These are phyloP conservation scores for Malania oleifera DNA, from an alignment of 164 flowering plant genomes.

Conservation along the genomic window DNA sequence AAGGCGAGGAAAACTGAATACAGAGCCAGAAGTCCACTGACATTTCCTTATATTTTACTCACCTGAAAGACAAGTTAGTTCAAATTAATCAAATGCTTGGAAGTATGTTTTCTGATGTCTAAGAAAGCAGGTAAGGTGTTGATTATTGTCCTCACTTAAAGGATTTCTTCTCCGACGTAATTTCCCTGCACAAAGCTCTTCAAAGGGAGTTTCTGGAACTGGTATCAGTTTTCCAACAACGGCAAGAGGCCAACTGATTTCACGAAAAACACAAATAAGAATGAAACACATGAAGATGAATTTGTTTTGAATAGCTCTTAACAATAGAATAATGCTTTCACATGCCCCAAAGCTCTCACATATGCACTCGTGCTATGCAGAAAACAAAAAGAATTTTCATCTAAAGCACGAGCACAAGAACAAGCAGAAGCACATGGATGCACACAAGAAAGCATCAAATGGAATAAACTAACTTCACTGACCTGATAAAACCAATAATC, in stretches of 20 bases:
- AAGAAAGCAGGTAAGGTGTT: background rate
- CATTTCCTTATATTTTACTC: too few relatives aligned
- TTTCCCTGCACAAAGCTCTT: slow-evolving; percentile 21
- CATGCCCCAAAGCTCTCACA: too few relatives aligned
- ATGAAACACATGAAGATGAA: background rate
- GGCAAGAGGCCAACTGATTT: slow-evolving; percentile 89
- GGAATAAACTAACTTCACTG: slow-evolving; percentile 2
- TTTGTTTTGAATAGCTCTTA: background rate
- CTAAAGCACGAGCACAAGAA: too few relatives aligned
- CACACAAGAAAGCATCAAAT: background rate
- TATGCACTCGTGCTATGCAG: too few relatives aligned
- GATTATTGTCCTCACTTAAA: slow-evolving; percentile 3
- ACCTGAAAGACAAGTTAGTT: too few relatives aligned
- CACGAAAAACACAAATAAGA: background rate
- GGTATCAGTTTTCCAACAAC: slow-evolving; percentile 69
- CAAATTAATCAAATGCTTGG: too few relatives aligned
- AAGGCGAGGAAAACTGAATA: too few relatives aligned
- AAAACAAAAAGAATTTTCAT: too few relatives aligned
- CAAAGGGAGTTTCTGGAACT: slow-evolving; percentile 65
- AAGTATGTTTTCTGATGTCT: too few relatives aligned
- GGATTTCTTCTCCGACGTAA: slow-evolving; percentile 1
- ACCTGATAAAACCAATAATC: slow-evolving; percentile 69
- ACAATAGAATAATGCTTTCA: background rate
- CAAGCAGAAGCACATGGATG: background rate
- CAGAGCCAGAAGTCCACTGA: too few relatives aligned